Evolutionary conservation across 306 rosid genomes (phyloP).

Genomic region (Castanea sativa): DNA sequence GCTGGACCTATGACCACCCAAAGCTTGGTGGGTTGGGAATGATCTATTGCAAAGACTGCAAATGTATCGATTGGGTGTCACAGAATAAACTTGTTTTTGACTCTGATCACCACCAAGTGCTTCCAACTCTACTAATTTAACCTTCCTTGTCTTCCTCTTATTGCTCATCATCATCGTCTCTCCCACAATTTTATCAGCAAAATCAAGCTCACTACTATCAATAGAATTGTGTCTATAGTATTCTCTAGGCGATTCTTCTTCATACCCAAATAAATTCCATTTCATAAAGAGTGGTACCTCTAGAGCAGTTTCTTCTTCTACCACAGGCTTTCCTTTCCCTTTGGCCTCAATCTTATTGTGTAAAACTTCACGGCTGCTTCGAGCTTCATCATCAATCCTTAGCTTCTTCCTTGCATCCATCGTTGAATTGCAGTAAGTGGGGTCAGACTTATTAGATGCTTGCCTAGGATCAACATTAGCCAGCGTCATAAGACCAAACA

Average conservation of each 20-base stretch:
- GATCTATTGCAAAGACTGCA: constrained; percentile 36
- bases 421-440: not conserved
- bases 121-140: constrained; percentile 25
- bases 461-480: constrained; percentile 24
- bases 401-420: not conserved
- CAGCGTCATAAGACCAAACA: constrained; percentile 36
- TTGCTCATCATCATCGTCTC: constrained; percentile 7
- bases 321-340: not conserved
- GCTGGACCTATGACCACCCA: constrained; percentile 49
- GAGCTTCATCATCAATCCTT: not conserved
- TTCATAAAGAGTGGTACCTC: not conserved
- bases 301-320: not conserved
- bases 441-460: not conserved
- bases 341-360: not conserved
- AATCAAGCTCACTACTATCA: constrained; percentile 5
- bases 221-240: constrained; percentile 6
- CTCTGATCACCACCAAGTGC: not conserved
- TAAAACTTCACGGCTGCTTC: not conserved
- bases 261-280: not conserved
- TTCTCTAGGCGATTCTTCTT: not conserved
- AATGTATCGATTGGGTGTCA: constrained; percentile 2
- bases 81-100: not conserved
- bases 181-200: not conserved
- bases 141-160: constrained; percentile 20
- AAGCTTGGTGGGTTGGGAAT: constrained; percentile 39